Evolutionary conservation across 805 yeast species (phyloP).

Genomic region (Cyberlindnera nakhonratchasimensis): DNA sequence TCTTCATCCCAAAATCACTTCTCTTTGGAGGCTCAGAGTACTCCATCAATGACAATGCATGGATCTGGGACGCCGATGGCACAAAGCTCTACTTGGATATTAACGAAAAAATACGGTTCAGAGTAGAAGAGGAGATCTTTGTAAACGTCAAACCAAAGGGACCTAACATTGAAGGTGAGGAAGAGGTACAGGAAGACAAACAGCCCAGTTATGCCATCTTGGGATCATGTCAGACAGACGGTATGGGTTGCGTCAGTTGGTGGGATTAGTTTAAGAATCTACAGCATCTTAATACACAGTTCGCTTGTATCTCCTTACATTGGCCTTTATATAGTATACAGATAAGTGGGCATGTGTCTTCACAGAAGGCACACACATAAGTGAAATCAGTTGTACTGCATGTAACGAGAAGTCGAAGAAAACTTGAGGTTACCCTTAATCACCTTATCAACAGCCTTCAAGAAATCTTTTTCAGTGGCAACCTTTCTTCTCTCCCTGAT

Average conservation of each 20-base stretch:
- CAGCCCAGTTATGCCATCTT: slow-evolving; percentile 80
- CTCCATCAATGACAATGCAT: slow-evolving; percentile 76
- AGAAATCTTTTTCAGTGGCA: slow-evolving; percentile 96
- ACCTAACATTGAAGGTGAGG: slow-evolving; percentile 40
- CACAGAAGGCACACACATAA: not conserved
- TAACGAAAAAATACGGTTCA: slow-evolving; percentile 86
- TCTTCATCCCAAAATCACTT: slow-evolving; percentile 79
- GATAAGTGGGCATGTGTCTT: not conserved
- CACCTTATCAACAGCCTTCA: slow-evolving; percentile 97
- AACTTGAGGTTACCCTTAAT: slow-evolving; percentile 98
- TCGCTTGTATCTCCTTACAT: not conserved
- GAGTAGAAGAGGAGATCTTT: slow-evolving; percentile 87
- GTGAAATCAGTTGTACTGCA: slow-evolving; percentile 83
- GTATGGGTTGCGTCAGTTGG: slow-evolving; percentile 96
- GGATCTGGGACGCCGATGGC: slow-evolving; percentile 87
- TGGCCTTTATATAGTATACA: slow-evolving; percentile 2
- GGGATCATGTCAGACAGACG: slow-evolving; percentile 92
- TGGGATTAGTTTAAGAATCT: slow-evolving; percentile 60
- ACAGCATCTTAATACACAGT: not conserved
- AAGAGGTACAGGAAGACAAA: slow-evolving; percentile 32
- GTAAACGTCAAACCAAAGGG: slow-evolving; percentile 78
- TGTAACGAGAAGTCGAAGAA: slow-evolving; percentile 93
- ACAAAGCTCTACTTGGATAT: slow-evolving; percentile 79
- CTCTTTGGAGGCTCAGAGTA: slow-evolving; percentile 75
- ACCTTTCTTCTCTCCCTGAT: slow-evolving; percentile 97